Base-by-base conservation (phyloP, 805 yeast genomes). In the Metschnikowia lachancei region DNA sequence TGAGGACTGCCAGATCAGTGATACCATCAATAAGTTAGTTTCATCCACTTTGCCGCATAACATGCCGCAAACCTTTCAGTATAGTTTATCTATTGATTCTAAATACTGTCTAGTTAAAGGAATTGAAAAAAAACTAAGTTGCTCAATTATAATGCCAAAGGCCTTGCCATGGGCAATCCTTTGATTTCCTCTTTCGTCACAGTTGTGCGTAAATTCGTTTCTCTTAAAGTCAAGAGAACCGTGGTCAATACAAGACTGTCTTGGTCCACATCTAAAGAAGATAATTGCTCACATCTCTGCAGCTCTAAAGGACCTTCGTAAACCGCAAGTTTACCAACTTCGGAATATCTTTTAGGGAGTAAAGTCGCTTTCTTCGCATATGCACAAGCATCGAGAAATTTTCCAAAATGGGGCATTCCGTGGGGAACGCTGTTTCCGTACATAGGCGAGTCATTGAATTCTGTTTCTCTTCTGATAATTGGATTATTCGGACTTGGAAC, bases 351-450 rank as follows among this genome's bases (percentile, higher is more conserved):
- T 45, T 66, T 70, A n/a, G 75, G 75, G 5, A 66, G 41, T 2
- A 63, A 18, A 26, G 50, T 52, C 26, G 47, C 33, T 1, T 45
- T 43, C 14, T 55, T 47, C 13, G 47, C 26, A 47, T 65, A 68
- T 9, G 55, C 47, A 16, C 58, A 33, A 1, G 65, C 46, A 47
- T 69, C 73, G 38, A 57, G 57, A 37, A 65, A 69, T 5, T 51
- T 45, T 1, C 72, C 75, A 51, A 72, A 72, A 1, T 76, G 75
- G 1, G 76, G 76, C 43, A 64, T 46, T 11, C 62, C 56, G 38
- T 57, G 55, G 5, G 73, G 67, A 14, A 68, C 55, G 48, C 52
- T 55, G 26, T 39, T 41, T 20, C 34, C 34, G 26, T 38, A 52
- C 54, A 35, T 32, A 8, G 51, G 33, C 4, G 51, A 40, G 19